Percentiles rank a stretch among this genome's conserved stretches.
phyloP scores from a whole-genome alignment of 2,329 filamentous ascomycete species.

The Grosmannia serpens region DNA sequence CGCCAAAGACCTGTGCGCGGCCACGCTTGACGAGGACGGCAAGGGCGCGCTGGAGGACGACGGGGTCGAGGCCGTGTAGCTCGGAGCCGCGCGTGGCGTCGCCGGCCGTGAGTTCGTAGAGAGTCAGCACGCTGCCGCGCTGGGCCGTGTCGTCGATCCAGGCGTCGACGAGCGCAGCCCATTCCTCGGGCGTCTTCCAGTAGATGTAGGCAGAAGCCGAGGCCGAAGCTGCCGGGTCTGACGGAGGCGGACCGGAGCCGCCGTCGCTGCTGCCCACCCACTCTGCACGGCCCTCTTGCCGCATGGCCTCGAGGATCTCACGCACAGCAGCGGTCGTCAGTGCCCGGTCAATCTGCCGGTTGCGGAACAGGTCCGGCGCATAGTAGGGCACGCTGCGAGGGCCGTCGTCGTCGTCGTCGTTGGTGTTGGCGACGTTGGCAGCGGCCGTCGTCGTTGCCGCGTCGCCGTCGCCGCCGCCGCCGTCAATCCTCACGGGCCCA shows the following conservation, averaged over 20 bases:
- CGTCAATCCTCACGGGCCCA: constrained; percentile 13
- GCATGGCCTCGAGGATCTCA: constrained; percentile 49
- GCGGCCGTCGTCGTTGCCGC: constrained; percentile 15
- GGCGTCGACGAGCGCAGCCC: constrained; percentile 64
- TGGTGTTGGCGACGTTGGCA: constrained; percentile 12
- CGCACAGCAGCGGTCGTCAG: constrained; percentile 39
- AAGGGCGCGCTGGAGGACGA: constrained; percentile 68
- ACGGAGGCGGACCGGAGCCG: constrained; percentile 10
- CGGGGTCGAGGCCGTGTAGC: constrained; percentile 78
- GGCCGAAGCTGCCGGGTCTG: not conserved
- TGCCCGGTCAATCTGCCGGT: constrained; percentile 40
- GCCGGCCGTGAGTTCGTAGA: constrained; percentile 87
- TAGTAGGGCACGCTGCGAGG: constrained; percentile 7
- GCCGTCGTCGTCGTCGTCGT: not conserved
- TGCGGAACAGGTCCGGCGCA: constrained; percentile 40
- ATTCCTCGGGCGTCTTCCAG: constrained; percentile 83
- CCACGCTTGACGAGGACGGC: constrained; percentile 76
- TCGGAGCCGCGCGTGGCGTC: constrained; percentile 66
- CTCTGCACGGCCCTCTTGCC: constrained; percentile 51
- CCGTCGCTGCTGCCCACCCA: constrained; percentile 36
- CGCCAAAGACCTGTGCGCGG: constrained; percentile 87
- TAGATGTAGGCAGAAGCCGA: constrained; percentile 51
- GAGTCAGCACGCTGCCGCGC: constrained; percentile 76
- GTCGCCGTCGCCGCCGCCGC: constrained; percentile 4
- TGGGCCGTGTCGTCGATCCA: constrained; percentile 87